phyloP scores from a whole-genome alignment of 2,329 filamentous ascomycete genomes.

The Neopestalotiopsis clavispora region DNA sequence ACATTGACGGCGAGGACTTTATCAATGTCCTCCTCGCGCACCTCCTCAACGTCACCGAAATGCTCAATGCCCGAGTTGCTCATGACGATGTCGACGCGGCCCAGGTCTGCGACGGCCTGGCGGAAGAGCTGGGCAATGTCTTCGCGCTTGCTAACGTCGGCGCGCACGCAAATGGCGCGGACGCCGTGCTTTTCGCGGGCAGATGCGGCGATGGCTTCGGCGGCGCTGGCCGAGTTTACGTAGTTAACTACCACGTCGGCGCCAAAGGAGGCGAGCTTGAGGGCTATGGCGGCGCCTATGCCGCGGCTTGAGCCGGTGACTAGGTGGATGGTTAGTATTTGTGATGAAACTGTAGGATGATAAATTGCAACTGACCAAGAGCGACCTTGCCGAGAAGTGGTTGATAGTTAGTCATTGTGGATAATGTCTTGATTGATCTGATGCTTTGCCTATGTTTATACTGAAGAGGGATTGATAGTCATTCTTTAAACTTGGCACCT shows the following conservation, averaged over 20 bases:
- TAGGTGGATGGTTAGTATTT: background rate
- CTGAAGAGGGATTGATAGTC: background rate
- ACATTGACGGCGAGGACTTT: conserved; percentile 66
- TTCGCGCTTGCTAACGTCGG: conserved; percentile 36
- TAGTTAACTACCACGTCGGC: conserved; percentile 41
- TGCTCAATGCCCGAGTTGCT: background rate
- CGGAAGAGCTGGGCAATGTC: conserved; percentile 23
- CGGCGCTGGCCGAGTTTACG: conserved; percentile 22
- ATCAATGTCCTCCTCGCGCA: conserved; percentile 58
- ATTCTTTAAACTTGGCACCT: background rate
- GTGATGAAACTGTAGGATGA: background rate
- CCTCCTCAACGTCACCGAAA: background rate
- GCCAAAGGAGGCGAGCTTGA: conserved; percentile 39
- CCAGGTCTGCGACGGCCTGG: background rate
- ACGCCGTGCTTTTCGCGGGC: conserved; percentile 16
- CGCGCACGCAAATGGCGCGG: conserved; percentile 28
- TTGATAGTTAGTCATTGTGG: background rate
- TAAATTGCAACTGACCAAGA: background rate
- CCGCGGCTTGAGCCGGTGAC: conserved; percentile 49
- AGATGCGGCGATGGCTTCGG: background rate
- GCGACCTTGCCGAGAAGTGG: background rate
- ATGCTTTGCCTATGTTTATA: background rate
- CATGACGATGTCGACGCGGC: background rate
- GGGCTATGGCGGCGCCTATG: conserved; percentile 65
- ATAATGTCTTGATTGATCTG: background rate